These are phyloP conservation scores for Dipodascus geniculatus DNA, from an alignment of 805 yeast genomes.

Conservation along the genomic window DNA sequence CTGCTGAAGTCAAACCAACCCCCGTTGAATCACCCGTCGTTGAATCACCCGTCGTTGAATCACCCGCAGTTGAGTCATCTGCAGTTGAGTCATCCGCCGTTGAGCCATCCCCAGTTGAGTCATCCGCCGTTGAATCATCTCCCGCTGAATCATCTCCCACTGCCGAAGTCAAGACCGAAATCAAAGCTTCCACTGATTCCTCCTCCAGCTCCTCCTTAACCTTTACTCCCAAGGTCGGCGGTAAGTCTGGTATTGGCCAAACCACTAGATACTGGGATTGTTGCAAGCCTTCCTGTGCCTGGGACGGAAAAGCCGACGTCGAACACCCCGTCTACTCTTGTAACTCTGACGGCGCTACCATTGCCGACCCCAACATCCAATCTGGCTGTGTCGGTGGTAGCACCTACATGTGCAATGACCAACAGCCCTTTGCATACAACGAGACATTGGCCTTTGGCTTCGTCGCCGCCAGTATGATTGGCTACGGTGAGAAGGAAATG, in stretches of 20 bases:
- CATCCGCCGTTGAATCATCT: too few relatives aligned
- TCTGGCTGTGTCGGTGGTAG: slow-evolving; percentile 7
- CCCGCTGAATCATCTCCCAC: too few relatives aligned
- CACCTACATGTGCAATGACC: slow-evolving; percentile 5
- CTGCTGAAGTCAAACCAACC: neutral
- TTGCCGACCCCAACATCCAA: slow-evolving; percentile 2
- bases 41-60: neutral
- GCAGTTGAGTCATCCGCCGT: too few relatives aligned
- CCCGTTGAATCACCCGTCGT: neutral
- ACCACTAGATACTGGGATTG: slow-evolving; percentile 8
- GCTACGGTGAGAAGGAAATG: slow-evolving; percentile 2
- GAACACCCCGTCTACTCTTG: slow-evolving; percentile 4
- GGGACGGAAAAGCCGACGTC: slow-evolving; percentile 6
- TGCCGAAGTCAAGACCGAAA: neutral
- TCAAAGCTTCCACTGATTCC: neutral
- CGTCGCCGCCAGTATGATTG: slow-evolving; percentile 4
- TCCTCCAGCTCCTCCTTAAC: neutral
- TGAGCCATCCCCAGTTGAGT: too few relatives aligned
- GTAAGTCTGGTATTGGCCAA: slow-evolving; percentile 1
- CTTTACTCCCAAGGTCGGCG: neutral
- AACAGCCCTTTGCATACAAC: slow-evolving; percentile 6
- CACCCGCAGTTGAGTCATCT: neutral
- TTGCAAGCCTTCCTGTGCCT: slow-evolving; percentile 7
- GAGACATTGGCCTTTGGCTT: slow-evolving; percentile 4
- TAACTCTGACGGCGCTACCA: slow-evolving; percentile 6